phyloP scores from a whole-genome alignment of 2,329 filamentous ascomycete genomes.

The Calonectria naviculata region DNA sequence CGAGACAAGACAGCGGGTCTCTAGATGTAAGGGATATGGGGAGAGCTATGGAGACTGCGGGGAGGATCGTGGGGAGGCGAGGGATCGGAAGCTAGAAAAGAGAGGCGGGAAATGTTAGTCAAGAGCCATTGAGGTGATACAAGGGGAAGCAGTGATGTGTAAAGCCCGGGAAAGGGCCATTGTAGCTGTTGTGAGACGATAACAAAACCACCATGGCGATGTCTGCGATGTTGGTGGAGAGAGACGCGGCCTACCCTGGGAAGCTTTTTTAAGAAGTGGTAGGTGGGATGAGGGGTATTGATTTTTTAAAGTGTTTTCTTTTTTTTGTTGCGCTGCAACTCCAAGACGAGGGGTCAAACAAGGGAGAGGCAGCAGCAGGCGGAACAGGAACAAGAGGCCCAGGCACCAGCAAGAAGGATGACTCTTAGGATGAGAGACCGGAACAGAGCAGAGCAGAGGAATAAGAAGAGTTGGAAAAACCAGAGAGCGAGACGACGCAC shows the following conservation, averaged over 20 bases:
- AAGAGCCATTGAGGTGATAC: conserved; percentile 10
- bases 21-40: conserved; percentile 9
- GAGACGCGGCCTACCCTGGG: conserved; percentile 7
- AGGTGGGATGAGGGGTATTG: conserved; percentile 24
- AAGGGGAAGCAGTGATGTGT: background rate
- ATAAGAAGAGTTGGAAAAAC: conserved; percentile 19
- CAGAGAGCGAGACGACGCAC: conserved; percentile 1
- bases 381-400: conserved; percentile 3
- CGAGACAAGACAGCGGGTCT: background rate
- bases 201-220: conserved; percentile 9
- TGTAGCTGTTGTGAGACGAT: background rate
- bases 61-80: conserved; percentile 7
- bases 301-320: conserved; percentile 6
- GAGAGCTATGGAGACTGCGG: conserved; percentile 12
- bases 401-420: conserved; percentile 11
- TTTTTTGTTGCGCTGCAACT: conserved; percentile 26
- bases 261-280: conserved; percentile 1
- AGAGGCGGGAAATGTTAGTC: background rate
- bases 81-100: background rate
- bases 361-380: conserved; percentile 42
- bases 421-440: conserved; percentile 1
- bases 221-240: conserved; percentile 2
- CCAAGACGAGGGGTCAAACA: conserved; percentile 30
- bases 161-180: background rate
- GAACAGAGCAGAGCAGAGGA: background rate